These are phyloP conservation scores for Geranium rotundifolium DNA, from an alignment of 345 rosid species.

Conservation along the genomic window DNA sequence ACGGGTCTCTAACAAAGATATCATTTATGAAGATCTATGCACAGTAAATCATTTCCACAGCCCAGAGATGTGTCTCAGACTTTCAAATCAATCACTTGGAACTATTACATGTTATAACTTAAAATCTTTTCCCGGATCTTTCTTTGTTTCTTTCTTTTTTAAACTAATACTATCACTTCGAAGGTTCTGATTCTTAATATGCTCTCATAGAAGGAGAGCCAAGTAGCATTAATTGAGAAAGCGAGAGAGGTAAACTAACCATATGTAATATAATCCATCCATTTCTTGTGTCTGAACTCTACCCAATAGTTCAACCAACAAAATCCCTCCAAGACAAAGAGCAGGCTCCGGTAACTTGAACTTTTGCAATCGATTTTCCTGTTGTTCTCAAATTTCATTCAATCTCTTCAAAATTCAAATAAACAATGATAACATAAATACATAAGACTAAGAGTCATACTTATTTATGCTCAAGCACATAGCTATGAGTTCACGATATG, in stretches of 20 bases:
- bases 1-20: no score
- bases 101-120: no score
- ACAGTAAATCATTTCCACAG: no score
- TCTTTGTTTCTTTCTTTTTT: no score
- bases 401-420: not conserved
- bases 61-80: no score
- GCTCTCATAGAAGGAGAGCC: not conserved
- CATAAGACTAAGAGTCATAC: not conserved
- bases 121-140: no score
- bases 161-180: not conserved
- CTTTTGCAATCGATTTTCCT: constrained; percentile 22
- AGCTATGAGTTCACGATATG: not conserved
- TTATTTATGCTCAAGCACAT: not conserved
- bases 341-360: constrained; percentile 27
- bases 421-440: no score
- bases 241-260: constrained; percentile 7
- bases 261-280: constrained; percentile 20
- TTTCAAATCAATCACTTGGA: no score
- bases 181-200: not conserved
- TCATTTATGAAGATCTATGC: no score
- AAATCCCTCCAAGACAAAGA: constrained; percentile 19
- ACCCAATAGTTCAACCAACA: constrained; percentile 23
- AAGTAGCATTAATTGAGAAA: not conserved
- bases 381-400: not conserved
- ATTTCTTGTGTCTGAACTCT: constrained; percentile 27